Conservation (phyloP, 805 yeast genomes). For the Yamadazyma akitaensis region DNA sequence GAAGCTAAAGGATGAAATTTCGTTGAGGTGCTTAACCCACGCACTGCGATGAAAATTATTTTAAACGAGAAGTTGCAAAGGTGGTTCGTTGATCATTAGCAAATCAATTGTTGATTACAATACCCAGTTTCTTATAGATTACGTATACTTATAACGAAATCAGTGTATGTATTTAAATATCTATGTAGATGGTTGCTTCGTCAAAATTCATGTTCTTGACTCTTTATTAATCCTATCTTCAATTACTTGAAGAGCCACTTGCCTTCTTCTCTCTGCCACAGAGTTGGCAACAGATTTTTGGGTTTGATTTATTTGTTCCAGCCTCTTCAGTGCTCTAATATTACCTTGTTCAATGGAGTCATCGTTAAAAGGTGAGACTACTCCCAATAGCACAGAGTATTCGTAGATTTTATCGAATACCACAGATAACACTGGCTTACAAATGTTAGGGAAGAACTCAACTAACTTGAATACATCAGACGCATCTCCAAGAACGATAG, state of each 20-base stretch:
- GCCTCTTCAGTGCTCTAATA: slow-evolving; percentile 63
- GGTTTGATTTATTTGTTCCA: slow-evolving; percentile 43
- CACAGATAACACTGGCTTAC: slow-evolving; percentile 51
- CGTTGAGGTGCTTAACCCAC: not conserved
- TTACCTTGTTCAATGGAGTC: slow-evolving; percentile 73
- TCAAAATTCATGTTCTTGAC: slow-evolving; percentile 1
- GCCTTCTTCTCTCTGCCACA: slow-evolving; percentile 74
- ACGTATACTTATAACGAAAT: no score
- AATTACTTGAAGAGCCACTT: slow-evolving; percentile 69
- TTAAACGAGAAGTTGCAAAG: not conserved
- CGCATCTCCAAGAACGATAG: slow-evolving; percentile 71
- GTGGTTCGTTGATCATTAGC: not conserved
- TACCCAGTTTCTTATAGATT: no score
- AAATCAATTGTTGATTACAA: not conserved
- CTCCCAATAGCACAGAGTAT: slow-evolving; percentile 37
- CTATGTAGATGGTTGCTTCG: not conserved
- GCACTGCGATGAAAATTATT: not conserved
- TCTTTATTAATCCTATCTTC: slow-evolving; percentile 47
- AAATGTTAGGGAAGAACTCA: slow-evolving; percentile 74
- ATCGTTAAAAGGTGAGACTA: slow-evolving; percentile 62
- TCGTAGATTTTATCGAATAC: slow-evolving; percentile 42
- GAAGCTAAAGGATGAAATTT: not conserved
- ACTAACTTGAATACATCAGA: slow-evolving; percentile 83
- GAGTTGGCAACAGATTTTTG: slow-evolving; percentile 38
- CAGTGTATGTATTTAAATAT: no score